Evolutionary conservation across 2,329 filamentous ascomycete species (phyloP).

Genomic region (Trichophyton simii): DNA sequence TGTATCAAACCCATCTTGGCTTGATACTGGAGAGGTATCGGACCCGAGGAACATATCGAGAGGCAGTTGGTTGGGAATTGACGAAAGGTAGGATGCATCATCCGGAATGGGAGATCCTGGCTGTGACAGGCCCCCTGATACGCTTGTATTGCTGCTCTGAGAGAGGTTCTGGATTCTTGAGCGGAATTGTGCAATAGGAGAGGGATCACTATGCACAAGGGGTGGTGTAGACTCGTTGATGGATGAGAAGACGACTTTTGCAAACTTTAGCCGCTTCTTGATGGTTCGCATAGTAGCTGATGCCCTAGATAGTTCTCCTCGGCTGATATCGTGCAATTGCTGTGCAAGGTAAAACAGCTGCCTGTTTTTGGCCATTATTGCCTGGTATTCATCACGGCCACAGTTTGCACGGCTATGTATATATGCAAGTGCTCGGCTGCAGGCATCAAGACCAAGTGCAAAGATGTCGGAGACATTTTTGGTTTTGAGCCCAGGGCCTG

Average conservation of each 20-base stretch:
- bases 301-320: constrained; percentile 6
- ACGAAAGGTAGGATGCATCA: background rate
- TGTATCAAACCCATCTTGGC: constrained; percentile 5
- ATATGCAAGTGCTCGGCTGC: constrained; percentile 8
- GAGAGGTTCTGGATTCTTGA: constrained; percentile 5
- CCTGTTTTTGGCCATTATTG: constrained; percentile 1
- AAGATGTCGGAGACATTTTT: constrained; percentile 5
- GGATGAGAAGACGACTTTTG: constrained; percentile 5
- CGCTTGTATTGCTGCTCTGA: constrained; percentile 9
- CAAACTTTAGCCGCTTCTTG: constrained; percentile 8
- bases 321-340: constrained; percentile 8
- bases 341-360: constrained; percentile 4
- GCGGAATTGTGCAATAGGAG: constrained; percentile 5
- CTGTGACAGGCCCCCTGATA: constrained; percentile 4
- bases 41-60: constrained; percentile 9
- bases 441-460: constrained; percentile 7
- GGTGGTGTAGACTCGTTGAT: constrained; percentile 4
- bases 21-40: constrained; percentile 3
- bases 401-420: constrained; percentile 5
- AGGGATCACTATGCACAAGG: background rate
- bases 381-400: constrained; percentile 5
- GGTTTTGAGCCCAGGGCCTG: constrained; percentile 5
- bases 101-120: constrained; percentile 6
- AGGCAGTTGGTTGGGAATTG: constrained; percentile 6
- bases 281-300: constrained; percentile 7